Evolutionary conservation across 345 rosid species (phyloP).

Genomic region (Pugionium cornutum): DNA sequence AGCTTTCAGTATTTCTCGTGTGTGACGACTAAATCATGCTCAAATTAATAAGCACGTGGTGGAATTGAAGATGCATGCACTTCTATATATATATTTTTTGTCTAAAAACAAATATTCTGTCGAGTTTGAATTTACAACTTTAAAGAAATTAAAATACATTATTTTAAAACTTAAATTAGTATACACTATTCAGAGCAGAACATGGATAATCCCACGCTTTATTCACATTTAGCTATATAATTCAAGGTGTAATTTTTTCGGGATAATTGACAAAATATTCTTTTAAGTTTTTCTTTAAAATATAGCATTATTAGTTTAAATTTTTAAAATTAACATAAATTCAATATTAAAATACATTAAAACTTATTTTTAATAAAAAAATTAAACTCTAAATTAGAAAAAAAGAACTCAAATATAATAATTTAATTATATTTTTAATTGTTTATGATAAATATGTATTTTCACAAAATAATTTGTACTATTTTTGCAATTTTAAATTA

Average conservation of each 20-base stretch:
- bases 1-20: slow-evolving; percentile 32
- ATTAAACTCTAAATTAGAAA: no score
- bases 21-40: slow-evolving; percentile 39
- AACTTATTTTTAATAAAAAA: no score
- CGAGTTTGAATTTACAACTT: neutral
- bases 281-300: no score
- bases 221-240: neutral
- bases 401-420: no score
- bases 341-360: no score
- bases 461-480: no score
- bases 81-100: neutral
- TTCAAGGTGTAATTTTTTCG: neutral
- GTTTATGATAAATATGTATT: no score
- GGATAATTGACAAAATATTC: no score
- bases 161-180: neutral
- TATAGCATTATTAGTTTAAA: no score
- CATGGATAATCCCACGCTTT: neutral
- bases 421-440: no score
- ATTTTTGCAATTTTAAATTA: no score
- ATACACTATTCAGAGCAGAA: neutral
- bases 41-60: slow-evolving; percentile 36
- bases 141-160: neutral
- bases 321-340: no score
- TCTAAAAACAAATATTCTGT: neutral
- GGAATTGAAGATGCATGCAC: slow-evolving; percentile 42